Evolutionary conservation across 768 basidiomycete genomes (phyloP), one percentile per base, ranked within the genome.

Genomic region (Pholiota molesta): DNA sequence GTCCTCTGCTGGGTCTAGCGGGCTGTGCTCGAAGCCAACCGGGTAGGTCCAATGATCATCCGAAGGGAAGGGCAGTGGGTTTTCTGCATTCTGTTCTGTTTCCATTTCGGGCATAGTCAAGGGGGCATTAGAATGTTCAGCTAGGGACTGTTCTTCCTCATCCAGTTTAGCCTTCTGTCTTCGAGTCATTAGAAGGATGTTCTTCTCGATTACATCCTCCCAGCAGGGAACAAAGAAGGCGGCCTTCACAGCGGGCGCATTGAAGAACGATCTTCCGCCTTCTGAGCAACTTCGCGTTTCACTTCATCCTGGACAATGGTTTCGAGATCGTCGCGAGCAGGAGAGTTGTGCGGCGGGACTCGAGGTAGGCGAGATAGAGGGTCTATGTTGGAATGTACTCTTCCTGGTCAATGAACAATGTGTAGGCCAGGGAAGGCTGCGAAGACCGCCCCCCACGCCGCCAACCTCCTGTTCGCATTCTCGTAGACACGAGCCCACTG

Each of bases 391-490:
- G 62, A 57, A 23, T 63, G 62, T 21, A 52, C 28, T 0, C 29
- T 5, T 3, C 62, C 62, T 4, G 62, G 49, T n/a, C 62, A 17
- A n/a, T 63, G 62, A 2, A 58, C 62, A 2, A 63, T 63, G 26
- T 26, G 26, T 4, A 26, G 26, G 26, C 26, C 26, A 26, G 26
- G 26, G 26, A 26, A 26, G 26, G 26, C 26, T 26, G 26, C 26
- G 26, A 26, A 26, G 26, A 26, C 26, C 26, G n/a, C n/a, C n/a
- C n/a, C n/a, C n/a, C 26, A 26, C 26, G 2, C 26, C 26, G 26
- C 4, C 26, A 26, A 26, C 26, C 4, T 26, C 26, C 2, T 26
- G 26, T 4, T 2, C 4, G 26, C 2, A 26, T 2, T 26, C 26
- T 4, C 4, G 26, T 26, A n/a, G n/a, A n/a, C n/a, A n/a, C n/a